A percentile compares a stretch with the other conserved stretches of the same genome.
Conservation (phyloP, 441 rosid genomes). For the Populus hybrid region DNA sequence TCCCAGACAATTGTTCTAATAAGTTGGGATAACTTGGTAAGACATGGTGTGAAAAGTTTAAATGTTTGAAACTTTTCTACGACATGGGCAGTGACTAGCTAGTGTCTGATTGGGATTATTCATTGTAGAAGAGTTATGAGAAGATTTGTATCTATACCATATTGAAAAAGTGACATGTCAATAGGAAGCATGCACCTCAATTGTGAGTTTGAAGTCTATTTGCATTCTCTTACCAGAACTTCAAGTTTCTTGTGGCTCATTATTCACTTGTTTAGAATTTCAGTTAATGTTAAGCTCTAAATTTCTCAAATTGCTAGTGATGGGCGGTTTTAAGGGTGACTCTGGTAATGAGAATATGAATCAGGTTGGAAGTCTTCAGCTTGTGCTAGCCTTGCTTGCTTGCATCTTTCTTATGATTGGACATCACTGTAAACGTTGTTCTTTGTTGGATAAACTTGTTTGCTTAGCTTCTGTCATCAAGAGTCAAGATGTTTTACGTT, state of each 20-base stretch:
- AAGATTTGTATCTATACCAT: not conserved
- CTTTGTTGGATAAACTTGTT: too few relatives aligned
- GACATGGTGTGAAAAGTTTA: slow-evolving; percentile 1
- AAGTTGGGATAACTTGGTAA: slow-evolving; percentile 5
- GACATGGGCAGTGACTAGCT: not conserved
- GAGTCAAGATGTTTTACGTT: not conserved
- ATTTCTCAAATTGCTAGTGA: not conserved
- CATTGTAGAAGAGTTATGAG: not conserved
- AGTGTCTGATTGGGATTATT: not conserved
- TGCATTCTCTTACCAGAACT: not conserved
- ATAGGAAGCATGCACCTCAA: not conserved
- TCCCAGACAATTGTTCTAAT: not conserved
- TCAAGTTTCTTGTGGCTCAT: not conserved
- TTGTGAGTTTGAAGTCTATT: not conserved
- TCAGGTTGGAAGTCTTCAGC: not conserved
- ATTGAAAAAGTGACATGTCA: not conserved
- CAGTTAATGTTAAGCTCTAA: not conserved
- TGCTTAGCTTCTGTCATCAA: not conserved
- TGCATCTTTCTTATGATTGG: not conserved
- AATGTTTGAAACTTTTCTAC: not conserved
- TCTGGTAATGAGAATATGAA: not conserved
- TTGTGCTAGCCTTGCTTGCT: not conserved
- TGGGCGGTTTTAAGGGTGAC: slow-evolving; percentile 1
- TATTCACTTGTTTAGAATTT: not conserved
- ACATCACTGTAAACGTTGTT: not conserved